Evolutionary conservation across 2,329 filamentous ascomycete genomes (phyloP), one percentile per base, ranked within the genome.

Genomic region (Beauveria scarabaeidicola): DNA sequence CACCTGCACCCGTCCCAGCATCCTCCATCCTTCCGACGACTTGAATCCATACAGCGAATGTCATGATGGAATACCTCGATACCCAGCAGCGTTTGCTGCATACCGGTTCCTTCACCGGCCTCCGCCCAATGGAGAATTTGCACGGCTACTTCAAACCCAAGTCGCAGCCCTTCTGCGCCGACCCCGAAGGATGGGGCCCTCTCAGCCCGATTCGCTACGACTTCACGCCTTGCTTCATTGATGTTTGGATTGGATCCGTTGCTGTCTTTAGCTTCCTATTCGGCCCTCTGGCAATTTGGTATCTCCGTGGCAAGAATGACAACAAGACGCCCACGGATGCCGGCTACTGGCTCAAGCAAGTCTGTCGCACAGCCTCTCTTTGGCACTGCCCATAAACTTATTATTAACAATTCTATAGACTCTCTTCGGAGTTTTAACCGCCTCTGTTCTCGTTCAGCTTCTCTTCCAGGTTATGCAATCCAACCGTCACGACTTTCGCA

Each of bases 221-320:
- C 76, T 91, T 99, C 69, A 97, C 94, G 17, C 93, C 94, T 44
- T 99, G 94, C 78, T 99, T 99, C 71, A 86, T 97, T 68, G 95
- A 99, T 72, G 84, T 96, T 23, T 92, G 90, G 84, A 84, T 97
- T 61, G 84, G 89, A 38, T 76, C 81, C 1, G 89, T 96, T 29
- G 90, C 90, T 9, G 80, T 80, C 15, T 95, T 88, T 76, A 92
- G 93, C 17, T 78, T 97, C 25, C 59, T 97, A 25, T 81, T 87
- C 63, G 94, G 94, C 61, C 80, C 85, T 8, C 80, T 86, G 50
- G 91, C 93, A 32, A 76, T 96, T 46, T 93, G 87, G 84, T 90
- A 90, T 78, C 78, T 91, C 59, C 57, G 57, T 21, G 50, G 57
- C 19, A 59, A 59, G 50, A 52, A 48, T 1, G 57, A 59, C 50